Base-by-base conservation (phyloP, 2,329 filamentous ascomycete genomes). In the Didymella exigua region DNA sequence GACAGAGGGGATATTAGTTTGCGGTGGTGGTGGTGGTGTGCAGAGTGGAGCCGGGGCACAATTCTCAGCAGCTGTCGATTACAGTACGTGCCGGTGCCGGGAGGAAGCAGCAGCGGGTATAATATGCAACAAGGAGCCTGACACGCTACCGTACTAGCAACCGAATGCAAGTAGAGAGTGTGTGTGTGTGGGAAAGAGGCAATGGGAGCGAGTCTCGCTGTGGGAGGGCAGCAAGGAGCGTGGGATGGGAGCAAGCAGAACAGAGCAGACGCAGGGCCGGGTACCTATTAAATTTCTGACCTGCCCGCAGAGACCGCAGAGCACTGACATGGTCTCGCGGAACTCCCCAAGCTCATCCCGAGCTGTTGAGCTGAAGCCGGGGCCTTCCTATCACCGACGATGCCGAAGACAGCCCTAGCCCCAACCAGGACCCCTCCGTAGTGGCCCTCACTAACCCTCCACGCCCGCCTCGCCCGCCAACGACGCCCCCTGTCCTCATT, bases 311-410 rank as follows among this genome's bases (percentile, higher is more conserved):
- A 36, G 46, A 40, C 52, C 52, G 46, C 52, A 55, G 24, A 49
- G 52, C 52, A 55, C 52, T 41, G 52, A 55, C 52, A 14, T 21
- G 31, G 38, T 27, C 23, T 54, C n/a, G 31, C 57, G 59, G 62
- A 65, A 54, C 50, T 58, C 59, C 67, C 69, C 70, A 70, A 66
- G 69, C 69, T 63, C 57, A 63, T 65, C 46, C 65, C 69, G 63
- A 69, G 65, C 66, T 72, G 70, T 73, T 72, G 71, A 72, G 70
- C 69, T 64, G 67, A 68, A 62, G 61, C 69, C 70, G 51, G 44
- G 26, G 44, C 23, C 51, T 36, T 49, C 45, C 46, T 63, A 66
- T 67, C 63, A 59, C 63, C 66, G 62, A 65, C 67, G 60, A 67
- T 69, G 63, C 68, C 69, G 58, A 67, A 65, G 45, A 46, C 18